phyloP scores from a whole-genome alignment of 345 rosid species.

The Eucalyptus virginea region DNA sequence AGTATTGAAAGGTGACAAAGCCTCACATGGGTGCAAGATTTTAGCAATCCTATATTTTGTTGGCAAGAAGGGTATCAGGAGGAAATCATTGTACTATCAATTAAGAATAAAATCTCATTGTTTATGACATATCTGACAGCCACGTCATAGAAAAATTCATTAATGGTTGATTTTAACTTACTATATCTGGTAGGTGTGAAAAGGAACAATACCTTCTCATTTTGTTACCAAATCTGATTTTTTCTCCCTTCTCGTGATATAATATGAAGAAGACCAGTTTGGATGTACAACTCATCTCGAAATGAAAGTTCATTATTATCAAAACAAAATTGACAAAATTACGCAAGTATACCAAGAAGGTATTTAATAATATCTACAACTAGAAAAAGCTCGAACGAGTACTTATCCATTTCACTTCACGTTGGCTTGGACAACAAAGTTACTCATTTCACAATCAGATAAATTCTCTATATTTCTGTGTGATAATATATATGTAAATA shows the following conservation, averaged over 20 bases:
- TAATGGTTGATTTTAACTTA: neutral
- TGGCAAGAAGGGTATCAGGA: neutral
- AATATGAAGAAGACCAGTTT: neutral
- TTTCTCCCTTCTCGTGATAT: neutral
- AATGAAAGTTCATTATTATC: neutral
- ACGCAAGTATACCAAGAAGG: neutral
- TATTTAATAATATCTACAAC: neutral
- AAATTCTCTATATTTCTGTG: no score
- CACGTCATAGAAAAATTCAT: neutral
- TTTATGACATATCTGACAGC: neutral
- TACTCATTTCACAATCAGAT: neutral
- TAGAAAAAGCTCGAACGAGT: neutral
- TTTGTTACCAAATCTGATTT: neutral
- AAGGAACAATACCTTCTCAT: neutral
- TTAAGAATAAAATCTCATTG: neutral
- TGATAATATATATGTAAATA: no score
- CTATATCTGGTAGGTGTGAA: neutral
- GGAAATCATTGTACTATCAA: neutral
- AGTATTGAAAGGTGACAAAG: neutral
- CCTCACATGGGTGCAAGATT: neutral
- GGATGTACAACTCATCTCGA: neutral
- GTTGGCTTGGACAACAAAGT: neutral
- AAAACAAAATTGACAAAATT: no score
- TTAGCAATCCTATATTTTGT: neutral
- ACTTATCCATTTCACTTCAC: neutral